Conservation (phyloP, 2,329 filamentous ascomycete genomes). For the Alternaria gaisen region DNA sequence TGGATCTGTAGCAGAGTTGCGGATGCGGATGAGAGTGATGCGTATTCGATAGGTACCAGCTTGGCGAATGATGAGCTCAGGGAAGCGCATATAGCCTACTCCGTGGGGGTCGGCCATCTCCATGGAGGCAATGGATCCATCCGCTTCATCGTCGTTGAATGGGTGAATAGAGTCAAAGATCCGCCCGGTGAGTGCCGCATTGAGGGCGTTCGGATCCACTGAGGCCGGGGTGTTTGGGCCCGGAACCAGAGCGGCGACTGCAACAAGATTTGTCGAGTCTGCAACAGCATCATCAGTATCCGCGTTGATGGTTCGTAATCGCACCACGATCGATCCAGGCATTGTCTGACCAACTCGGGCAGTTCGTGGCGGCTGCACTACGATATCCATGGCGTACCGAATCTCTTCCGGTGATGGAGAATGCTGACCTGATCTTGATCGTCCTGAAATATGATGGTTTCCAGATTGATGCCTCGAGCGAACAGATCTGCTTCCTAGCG, state of each 20-base stretch:
- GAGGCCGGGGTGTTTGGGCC: conserved; percentile 39
- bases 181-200: conserved; percentile 41
- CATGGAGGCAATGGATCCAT: conserved; percentile 48
- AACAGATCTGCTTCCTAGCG: conserved; percentile 43
- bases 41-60: conserved; percentile 50
- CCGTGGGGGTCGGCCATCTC: conserved; percentile 47
- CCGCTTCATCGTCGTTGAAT: conserved; percentile 49
- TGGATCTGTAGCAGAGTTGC: conserved; percentile 37
- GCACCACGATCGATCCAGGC: conserved; percentile 45
- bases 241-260: conserved; percentile 44
- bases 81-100: conserved; percentile 51
- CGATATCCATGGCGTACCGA: conserved; percentile 50
- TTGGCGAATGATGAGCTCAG: conserved; percentile 48
- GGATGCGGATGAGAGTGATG: conserved; percentile 49
- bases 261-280: conserved; percentile 46
- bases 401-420: conserved; percentile 42
- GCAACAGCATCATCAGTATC: conserved; percentile 44
- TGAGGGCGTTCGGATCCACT: conserved; percentile 41
- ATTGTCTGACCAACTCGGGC: conserved; percentile 45
- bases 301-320: conserved; percentile 42
- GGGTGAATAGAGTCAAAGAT: conserved; percentile 49
- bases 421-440: conserved; percentile 37
- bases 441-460: conserved; percentile 31
- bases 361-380: conserved; percentile 48
- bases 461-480: conserved; percentile 40